Conservation (phyloP, 139 green algal species). For the Chlorella sp. region DNA sequence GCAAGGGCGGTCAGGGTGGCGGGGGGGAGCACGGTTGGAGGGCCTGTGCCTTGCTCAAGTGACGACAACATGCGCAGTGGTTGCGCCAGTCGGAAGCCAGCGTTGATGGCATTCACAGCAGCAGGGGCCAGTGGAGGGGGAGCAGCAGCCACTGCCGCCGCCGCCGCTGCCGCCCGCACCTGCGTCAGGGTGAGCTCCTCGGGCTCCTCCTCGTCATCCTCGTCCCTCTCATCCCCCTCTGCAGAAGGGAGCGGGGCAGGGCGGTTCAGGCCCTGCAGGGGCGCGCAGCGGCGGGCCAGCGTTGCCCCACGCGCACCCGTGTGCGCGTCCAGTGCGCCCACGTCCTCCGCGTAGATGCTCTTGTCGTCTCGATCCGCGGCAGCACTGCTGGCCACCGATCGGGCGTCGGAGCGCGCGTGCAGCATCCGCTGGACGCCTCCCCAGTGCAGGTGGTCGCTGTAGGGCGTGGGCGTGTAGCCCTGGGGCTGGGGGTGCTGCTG, state of each 20-base stretch:
- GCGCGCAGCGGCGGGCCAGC: not conserved
- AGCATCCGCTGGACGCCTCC: conserved; percentile 1
- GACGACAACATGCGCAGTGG: too few relatives aligned
- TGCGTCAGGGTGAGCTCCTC: conserved; percentile 14
- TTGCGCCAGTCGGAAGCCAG: too few relatives aligned
- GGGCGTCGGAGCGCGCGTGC: conserved; percentile 30
- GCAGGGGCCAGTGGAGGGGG: too few relatives aligned
- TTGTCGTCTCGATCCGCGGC: conserved; percentile 46
- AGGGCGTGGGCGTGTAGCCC: not conserved
- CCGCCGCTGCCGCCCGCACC: not conserved
- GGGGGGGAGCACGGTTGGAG: not conserved
- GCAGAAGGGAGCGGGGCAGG: not conserved
- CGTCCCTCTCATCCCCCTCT: conserved; percentile 24
- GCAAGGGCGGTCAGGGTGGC: not conserved
- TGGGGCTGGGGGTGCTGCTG: not conserved
- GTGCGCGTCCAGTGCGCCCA: conserved; percentile 10
- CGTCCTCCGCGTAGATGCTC: conserved; percentile 35
- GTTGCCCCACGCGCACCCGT: not conserved
- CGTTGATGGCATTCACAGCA: too few relatives aligned
- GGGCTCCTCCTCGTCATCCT: conserved; percentile 37
- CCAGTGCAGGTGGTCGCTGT: conserved; percentile 16
- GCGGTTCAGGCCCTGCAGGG: not conserved
- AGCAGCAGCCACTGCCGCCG: not conserved
- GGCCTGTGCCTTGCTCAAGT: too few relatives aligned
- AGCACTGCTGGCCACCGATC: not conserved